phyloP scores from a whole-genome alignment of 805 yeast genomes.

The Lipomyces spencermartinsiae region DNA sequence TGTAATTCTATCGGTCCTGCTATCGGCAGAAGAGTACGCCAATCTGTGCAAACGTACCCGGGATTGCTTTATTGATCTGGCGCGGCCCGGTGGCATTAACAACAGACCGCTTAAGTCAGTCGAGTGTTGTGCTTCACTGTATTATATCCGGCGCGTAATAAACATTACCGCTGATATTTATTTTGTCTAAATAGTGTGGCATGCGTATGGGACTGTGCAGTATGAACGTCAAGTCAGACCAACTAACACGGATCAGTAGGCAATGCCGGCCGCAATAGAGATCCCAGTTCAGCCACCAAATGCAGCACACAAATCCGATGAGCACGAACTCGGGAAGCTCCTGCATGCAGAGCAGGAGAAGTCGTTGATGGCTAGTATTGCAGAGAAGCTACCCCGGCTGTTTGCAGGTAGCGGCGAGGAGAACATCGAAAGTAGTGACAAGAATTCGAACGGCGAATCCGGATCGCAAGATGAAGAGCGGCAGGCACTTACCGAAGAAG shows the following conservation, averaged over 20 bases:
- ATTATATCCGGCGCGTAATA: too few species aligned
- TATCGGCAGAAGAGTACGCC: too few species aligned
- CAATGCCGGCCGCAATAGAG: not conserved
- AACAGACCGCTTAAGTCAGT: too few species aligned
- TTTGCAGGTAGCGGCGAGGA: not conserved
- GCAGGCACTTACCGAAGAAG: not conserved
- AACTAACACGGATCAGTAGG: not conserved
- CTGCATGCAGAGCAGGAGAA: not conserved
- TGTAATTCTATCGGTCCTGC: too few species aligned
- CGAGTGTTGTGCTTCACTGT: too few species aligned
- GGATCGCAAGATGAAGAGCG: not conserved
- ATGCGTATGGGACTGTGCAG: not conserved
- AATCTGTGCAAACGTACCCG: too few species aligned
- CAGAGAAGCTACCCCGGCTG: not conserved
- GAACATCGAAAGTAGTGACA: not conserved
- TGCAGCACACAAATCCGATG: not conserved
- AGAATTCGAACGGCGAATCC: not conserved
- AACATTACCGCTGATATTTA: too few species aligned
- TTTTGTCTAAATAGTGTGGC: not conserved
- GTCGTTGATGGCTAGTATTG: constrained; percentile 2
- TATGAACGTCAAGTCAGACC: not conserved
- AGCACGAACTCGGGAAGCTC: not conserved
- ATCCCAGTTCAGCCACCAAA: not conserved
- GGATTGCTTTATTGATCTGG: too few species aligned
- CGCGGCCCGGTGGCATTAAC: too few species aligned